These are phyloP conservation scores for Passiflora organensis DNA, from an alignment of 345 rosid genomes.

Conservation along the genomic window DNA sequence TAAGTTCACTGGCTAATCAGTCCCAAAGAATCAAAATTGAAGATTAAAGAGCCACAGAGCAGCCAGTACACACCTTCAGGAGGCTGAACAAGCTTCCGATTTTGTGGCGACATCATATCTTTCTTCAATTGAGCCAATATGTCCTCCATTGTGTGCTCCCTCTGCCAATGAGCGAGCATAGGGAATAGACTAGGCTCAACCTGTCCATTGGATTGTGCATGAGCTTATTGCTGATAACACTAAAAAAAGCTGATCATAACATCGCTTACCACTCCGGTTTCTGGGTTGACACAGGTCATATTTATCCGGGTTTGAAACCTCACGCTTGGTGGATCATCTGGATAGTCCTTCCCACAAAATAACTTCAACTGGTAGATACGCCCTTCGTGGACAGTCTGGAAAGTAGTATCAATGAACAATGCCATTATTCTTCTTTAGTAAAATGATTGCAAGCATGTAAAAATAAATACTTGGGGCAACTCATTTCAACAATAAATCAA, in stretches of 20 bases:
- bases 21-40: too few relatives aligned
- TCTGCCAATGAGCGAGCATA: slow-evolving; percentile 70
- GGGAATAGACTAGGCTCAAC: slow-evolving; percentile 67
- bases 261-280: slow-evolving; percentile 58
- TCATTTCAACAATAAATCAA: too few relatives aligned
- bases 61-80: slow-evolving; percentile 51
- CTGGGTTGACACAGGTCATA: slow-evolving; percentile 77
- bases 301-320: slow-evolving; percentile 67
- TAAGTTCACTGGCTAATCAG: too few relatives aligned
- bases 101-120: slow-evolving; percentile 75
- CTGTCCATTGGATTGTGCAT: slow-evolving; percentile 26
- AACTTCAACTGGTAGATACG: slow-evolving; percentile 79
- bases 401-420: slow-evolving; percentile 12
- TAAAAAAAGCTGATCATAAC: background rate
- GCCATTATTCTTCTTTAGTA: slow-evolving; percentile 4
- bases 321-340: slow-evolving; percentile 69
- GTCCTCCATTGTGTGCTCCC: slow-evolving; percentile 73
- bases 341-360: slow-evolving; percentile 67
- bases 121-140: slow-evolving; percentile 66
- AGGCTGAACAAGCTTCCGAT: slow-evolving; percentile 72
- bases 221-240: slow-evolving; percentile 7
- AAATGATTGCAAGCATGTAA: slow-evolving; percentile 7
- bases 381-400: slow-evolving; percentile 78
- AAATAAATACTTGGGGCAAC: background rate
- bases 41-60: too few relatives aligned